Base-by-base conservation (phyloP, 108 stramenopile species). In the Skeletonema grethae region DNA sequence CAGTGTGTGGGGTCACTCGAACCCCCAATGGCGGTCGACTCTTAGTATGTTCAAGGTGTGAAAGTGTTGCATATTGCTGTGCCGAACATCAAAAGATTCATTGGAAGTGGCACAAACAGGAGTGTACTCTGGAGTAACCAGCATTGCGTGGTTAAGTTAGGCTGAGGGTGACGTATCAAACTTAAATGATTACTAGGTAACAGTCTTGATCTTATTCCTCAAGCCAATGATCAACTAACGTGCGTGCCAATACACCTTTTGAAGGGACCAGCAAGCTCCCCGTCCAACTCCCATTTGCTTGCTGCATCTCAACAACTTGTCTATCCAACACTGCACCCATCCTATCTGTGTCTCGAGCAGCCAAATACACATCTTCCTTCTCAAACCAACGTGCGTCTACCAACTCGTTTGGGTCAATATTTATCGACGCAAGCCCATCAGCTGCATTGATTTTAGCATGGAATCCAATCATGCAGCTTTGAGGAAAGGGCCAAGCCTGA, bases 401-500 rank as follows among this genome's bases (percentile, higher is more conserved):
- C 7, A 94, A 25, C 63, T 94, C 93, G 15, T 87, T 79, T 18
- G 75, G 38, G 67, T 94, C 90, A 36, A 91, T 78, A 38, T 70
- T 71, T 0, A 94, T 61, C 9, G 77, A 58, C 41, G 71, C 57
- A 9, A 57, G 63, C 22, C 83, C 75, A 70, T 88, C 87, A 3
- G 3, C 35, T 16, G 68, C 58, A 41, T 20, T 29, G 4, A 89
- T 84, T 46, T 32, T 61, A 13, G 90, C 93, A 3, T 48, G 30
- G 63, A 94, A 89, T 31, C 84, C 93, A 69, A 94, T 83, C 93
- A 94, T 94, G 38, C 56, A 76, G 16, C 77, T 77, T 77, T 78
- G 86, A 11, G 94, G 94, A 70, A 95, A 92, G 10, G 94, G 94
- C 94, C 94, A 95, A 4, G 90, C 87, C 69, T 95, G 94, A 22